A percentile compares a stretch with the other conserved stretches of the same genome.
Conservation (phyloP, 2,329 filamentous ascomycete species). For the Paecilomyces sp. region DNA sequence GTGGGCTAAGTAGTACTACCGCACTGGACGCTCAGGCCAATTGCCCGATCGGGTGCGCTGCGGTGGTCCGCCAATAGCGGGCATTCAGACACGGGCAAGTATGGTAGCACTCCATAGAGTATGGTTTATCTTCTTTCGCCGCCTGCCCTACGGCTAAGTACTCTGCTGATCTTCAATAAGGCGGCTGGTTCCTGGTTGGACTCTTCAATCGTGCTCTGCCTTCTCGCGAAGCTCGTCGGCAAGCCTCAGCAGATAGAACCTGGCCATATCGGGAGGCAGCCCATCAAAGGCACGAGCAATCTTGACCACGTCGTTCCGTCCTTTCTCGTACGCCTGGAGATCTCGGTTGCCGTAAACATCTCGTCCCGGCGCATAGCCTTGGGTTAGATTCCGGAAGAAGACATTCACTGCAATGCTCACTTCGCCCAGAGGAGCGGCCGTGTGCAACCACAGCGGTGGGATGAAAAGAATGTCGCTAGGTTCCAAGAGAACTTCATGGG, state of each 20-base stretch:
- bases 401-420: constrained; percentile 78
- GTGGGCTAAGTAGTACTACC: not conserved
- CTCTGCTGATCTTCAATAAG: not conserved
- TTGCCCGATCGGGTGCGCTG: not conserved
- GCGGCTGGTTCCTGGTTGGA: not conserved
- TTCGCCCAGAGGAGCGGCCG: constrained; percentile 37
- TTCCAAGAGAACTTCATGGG: constrained; percentile 58
- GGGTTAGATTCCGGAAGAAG: constrained; percentile 69
- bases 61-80: not conserved
- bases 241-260: constrained; percentile 68
- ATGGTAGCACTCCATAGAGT: too few species aligned
- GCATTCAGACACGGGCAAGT: too few species aligned
- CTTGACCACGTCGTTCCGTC: constrained; percentile 62
- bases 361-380: constrained; percentile 63
- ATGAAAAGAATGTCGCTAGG: constrained; percentile 75
- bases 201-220: constrained; percentile 6
- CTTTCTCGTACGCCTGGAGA: constrained; percentile 75
- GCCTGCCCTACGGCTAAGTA: not conserved
- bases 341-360: constrained; percentile 89
- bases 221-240: constrained; percentile 56
- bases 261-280: constrained; percentile 58
- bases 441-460: constrained; percentile 78
- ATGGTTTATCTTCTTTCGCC: too few species aligned
- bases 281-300: constrained; percentile 45
- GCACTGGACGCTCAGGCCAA: not conserved